Evolutionary conservation across 768 basidiomycete species (phyloP), one percentile per base, ranked within the genome.

Genomic region (Boletus subcaerulescens): DNA sequence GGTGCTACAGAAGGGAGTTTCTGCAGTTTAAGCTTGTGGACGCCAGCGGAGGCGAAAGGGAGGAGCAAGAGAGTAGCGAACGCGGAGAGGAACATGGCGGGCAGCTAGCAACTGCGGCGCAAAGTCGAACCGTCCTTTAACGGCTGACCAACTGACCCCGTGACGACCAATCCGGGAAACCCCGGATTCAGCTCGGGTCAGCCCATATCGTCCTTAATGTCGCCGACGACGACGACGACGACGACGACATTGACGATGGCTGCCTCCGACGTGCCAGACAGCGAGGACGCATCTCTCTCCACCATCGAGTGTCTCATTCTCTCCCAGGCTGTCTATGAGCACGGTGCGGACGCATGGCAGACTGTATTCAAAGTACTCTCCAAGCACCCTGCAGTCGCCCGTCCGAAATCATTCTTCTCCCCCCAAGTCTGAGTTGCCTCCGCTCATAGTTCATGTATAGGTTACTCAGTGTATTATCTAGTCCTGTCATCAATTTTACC

Each of bases 21-120:
- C 74, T 93, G 83, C 31, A 98, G 85, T 72, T 93, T 94, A 70
- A 97, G 82, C 67, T 83, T 93, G 81, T 87, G 87, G 1, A 92
- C 77, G 58, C 82, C 82, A 10, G 77, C 76, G 8, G 74, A 72
- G 58, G 77, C 76, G 65, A 79, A 73, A 20, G 79, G 74, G 74
- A 80, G 67, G 59, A 79, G 71, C 10, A 76, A 41, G 36, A 80
- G 65, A 0, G 68, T 55, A 7, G 73, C 62, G 60, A 79, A 71
- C 33, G 70, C 65, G 45, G 76, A 69, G 65, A 80, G 70, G 53
- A 77, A 71, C 76, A 77, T 77, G 71, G 62, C 70, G 65, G 66
- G 67, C 66, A 64, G 60, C 26, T 29, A 41, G 52, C 45, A 57
- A 32, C 45, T 47, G 53, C 55, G 59, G 49, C 47, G 29, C 55